Conservation (phyloP, 192 early-diverging fungal genomes). For the Coemansia sp. region DNA sequence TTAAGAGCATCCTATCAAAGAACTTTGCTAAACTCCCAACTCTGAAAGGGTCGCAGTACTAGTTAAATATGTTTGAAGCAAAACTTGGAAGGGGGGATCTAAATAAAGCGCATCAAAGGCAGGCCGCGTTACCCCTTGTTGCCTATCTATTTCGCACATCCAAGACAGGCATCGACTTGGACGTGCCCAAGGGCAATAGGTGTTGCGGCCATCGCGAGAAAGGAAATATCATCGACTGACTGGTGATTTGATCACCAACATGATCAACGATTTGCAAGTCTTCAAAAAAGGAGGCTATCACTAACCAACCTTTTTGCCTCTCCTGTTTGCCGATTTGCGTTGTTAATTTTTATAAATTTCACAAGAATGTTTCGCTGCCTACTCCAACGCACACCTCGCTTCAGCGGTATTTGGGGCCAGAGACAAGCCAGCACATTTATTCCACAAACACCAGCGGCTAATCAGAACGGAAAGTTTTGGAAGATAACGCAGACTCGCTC, state of each 20-base stretch:
- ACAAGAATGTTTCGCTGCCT: conserved; percentile 23
- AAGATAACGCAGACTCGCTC: conserved; percentile 64
- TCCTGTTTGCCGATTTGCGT: not conserved
- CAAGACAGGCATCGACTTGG: not conserved
- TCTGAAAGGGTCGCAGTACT: no score
- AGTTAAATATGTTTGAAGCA: no score
- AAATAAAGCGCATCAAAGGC: no score
- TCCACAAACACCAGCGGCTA: conserved; percentile 12
- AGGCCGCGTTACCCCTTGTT: no score
- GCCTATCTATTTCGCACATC: not conserved
- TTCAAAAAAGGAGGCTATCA: not conserved
- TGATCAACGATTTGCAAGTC: not conserved
- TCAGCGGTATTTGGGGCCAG: not conserved
- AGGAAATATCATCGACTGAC: no score
- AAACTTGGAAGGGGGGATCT: no score
- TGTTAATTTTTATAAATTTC: not conserved
- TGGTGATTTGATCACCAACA: not conserved
- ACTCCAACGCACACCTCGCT: not conserved
- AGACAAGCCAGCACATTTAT: conserved; percentile 11
- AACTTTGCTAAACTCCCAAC: not conserved
- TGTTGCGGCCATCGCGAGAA: no score
- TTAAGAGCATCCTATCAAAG: no score
- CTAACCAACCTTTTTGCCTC: not conserved
- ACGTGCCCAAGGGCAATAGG: no score
- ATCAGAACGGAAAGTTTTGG: conserved; percentile 48